Conservation (phyloP, 495 filamentous ascomycete species). For the Daldinia concentrica region DNA sequence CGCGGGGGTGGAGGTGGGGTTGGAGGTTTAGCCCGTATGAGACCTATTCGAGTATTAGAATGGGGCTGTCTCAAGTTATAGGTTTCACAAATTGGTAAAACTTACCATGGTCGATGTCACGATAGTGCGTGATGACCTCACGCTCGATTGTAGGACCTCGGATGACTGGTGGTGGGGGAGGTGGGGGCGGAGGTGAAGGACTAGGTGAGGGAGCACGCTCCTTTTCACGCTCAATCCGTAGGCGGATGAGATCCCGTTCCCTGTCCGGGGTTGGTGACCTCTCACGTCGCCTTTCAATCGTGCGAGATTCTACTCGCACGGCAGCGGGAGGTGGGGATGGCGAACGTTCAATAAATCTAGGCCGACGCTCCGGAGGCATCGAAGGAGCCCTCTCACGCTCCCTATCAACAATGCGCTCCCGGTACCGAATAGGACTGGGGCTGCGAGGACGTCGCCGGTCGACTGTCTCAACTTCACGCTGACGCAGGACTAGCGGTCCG, state of each 20-base stretch:
- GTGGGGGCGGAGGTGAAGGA: slow-evolving; percentile 56
- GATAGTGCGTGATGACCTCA: slow-evolving; percentile 85
- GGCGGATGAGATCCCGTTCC: slow-evolving; percentile 51
- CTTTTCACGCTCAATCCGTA: slow-evolving; percentile 54
- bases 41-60: slow-evolving; percentile 45
- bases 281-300: slow-evolving; percentile 41
- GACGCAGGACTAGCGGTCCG: slow-evolving; percentile 55
- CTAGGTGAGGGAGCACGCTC: slow-evolving; percentile 49
- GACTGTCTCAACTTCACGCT: slow-evolving; percentile 56
- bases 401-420: slow-evolving; percentile 56
- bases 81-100: not conserved
- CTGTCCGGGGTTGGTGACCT: slow-evolving; percentile 46
- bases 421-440: slow-evolving; percentile 55
- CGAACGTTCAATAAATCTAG: slow-evolving; percentile 48
- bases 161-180: slow-evolving; percentile 65
- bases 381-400: slow-evolving; percentile 48
- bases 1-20: slow-evolving; percentile 57
- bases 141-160: slow-evolving; percentile 76
- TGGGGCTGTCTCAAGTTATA: not conserved
- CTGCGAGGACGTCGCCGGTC: slow-evolving; percentile 53
- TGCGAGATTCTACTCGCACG: slow-evolving; percentile 41
- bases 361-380: slow-evolving; percentile 40
- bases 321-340: slow-evolving; percentile 51
- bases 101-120: slow-evolving; percentile 87
- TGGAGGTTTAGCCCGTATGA: slow-evolving; percentile 55